Conservation (phyloP, 495 filamentous ascomycete species). For the Aspergillus saccharolyticus region DNA sequence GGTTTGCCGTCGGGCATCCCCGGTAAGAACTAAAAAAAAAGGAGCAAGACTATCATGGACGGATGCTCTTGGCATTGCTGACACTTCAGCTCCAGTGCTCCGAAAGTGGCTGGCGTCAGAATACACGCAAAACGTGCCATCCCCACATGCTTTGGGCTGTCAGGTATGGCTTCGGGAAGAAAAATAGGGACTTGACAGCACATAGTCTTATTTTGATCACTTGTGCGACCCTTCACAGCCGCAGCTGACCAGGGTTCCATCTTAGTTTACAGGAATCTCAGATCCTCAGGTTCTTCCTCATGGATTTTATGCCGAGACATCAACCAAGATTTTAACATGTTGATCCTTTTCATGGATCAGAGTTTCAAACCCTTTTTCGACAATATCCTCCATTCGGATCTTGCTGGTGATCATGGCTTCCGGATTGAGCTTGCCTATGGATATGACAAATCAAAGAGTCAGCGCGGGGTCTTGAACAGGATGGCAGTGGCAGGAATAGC, state of each 20-base stretch:
- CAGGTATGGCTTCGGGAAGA: neutral
- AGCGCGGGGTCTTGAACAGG: constrained; percentile 22
- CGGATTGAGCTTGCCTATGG: constrained; percentile 23
- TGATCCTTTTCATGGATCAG: constrained; percentile 53
- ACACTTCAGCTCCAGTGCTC: neutral
- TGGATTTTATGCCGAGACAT: constrained; percentile 7
- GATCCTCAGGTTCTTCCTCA: neutral
- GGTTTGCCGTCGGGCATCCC: neutral
- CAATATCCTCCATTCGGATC: constrained; percentile 49
- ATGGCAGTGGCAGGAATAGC: neutral
- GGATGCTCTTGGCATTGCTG: constrained; percentile 1
- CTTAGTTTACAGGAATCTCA: too few relatives aligned
- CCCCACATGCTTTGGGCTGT: neutral
- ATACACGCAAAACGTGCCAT: neutral
- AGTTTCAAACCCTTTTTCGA: constrained; percentile 52
- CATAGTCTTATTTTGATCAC: neutral
- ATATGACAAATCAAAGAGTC: neutral
- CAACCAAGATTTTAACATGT: constrained; percentile 39
- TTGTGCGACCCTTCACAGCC: neutral
- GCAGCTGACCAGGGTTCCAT: constrained; percentile 1
- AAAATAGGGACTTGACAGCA: neutral
- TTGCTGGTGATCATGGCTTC: constrained; percentile 49
- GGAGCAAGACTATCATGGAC: neutral
- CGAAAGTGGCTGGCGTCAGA: neutral
- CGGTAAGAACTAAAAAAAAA: neutral